phyloP scores from a whole-genome alignment of 495 filamentous ascomycete species.

The Ramalina intermedia region DNA sequence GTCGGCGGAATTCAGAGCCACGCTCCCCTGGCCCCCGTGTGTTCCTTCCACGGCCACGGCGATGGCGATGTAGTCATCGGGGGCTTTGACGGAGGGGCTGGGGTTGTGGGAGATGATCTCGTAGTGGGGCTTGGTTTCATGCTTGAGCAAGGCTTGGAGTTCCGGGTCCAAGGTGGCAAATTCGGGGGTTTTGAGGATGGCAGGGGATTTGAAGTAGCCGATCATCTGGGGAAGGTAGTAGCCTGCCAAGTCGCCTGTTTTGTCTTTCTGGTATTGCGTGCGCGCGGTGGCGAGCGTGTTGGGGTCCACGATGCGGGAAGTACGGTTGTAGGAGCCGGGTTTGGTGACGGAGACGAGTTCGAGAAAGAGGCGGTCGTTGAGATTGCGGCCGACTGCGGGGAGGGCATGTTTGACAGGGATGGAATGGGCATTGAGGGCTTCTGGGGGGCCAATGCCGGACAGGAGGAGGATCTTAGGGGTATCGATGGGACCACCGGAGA shows the following conservation, averaged over 20 bases:
- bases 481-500: constrained; percentile 43
- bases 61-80: constrained; percentile 18
- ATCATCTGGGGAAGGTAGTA: constrained; percentile 27
- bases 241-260: constrained; percentile 30
- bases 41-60: constrained; percentile 19
- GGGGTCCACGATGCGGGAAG: constrained; percentile 16
- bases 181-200: constrained; percentile 23
- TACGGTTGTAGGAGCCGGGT: constrained; percentile 4
- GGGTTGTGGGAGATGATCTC: constrained; percentile 27
- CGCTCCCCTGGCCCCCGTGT: constrained; percentile 27
- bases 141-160: constrained; percentile 25
- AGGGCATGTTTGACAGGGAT: constrained; percentile 36
- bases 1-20: constrained; percentile 39
- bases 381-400: constrained; percentile 40
- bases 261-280: constrained; percentile 31
- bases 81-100: constrained; percentile 40
- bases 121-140: constrained; percentile 33
- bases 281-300: constrained; percentile 27
- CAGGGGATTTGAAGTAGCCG: constrained; percentile 41
- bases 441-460: constrained; percentile 44
- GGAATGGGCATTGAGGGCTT: constrained; percentile 34
- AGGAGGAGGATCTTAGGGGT: constrained; percentile 48
- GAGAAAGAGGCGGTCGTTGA: constrained; percentile 36
- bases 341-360: constrained; percentile 4
- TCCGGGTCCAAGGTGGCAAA: constrained; percentile 28